phyloP scores from a whole-genome alignment of 306 rosid genomes.

The Acacia melanoxylon region DNA sequence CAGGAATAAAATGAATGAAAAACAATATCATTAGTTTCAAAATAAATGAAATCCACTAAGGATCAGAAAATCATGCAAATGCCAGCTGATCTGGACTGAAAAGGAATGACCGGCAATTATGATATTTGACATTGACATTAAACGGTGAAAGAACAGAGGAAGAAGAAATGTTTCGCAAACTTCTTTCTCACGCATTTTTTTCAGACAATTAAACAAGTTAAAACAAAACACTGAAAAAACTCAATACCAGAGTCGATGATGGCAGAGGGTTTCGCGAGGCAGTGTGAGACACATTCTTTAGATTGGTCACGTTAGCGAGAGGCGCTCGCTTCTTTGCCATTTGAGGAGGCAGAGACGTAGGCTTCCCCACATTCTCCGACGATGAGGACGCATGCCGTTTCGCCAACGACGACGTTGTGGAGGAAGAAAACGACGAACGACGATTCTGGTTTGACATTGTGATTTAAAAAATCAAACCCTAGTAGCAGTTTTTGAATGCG shows the following conservation, averaged over 20 bases:
- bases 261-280: conserved; percentile 44
- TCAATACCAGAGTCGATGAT: conserved; percentile 53
- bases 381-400: conserved; percentile 63
- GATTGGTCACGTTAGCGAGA: conserved; percentile 76
- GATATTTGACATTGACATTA: neutral
- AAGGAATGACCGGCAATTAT: neutral
- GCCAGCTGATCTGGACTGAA: neutral
- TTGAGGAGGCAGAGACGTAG: conserved; percentile 34
- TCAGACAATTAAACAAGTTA: neutral
- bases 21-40: neutral
- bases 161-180: neutral
- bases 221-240: neutral
- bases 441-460: conserved; percentile 71
- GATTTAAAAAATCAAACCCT: conserved; percentile 15
- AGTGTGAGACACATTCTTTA: conserved; percentile 38
- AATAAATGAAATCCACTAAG: neutral
- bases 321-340: conserved; percentile 87
- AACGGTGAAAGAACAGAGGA: neutral
- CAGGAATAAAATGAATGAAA: neutral
- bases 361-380: conserved; percentile 46
- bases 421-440: conserved; percentile 73
- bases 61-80: neutral
- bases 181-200: neutral
- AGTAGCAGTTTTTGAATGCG: neutral
- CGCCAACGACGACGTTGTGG: conserved; percentile 76